phyloP scores from a whole-genome alignment of 2,329 filamentous ascomycete species.

The Neurospora crassa region DNA sequence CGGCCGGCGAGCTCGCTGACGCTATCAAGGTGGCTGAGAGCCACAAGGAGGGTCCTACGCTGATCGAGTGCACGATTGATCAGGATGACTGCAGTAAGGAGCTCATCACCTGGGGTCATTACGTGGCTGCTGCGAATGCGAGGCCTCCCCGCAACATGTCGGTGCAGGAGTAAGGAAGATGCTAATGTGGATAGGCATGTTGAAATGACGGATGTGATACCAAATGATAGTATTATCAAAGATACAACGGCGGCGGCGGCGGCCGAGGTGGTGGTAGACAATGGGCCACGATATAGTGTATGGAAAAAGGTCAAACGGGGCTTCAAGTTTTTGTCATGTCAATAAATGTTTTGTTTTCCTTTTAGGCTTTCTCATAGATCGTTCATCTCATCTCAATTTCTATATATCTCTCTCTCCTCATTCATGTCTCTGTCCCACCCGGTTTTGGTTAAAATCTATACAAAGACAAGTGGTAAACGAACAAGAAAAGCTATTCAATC shows the following conservation, averaged over 20 bases:
- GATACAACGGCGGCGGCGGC: background rate
- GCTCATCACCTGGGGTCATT: conserved; percentile 21
- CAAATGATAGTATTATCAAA: background rate
- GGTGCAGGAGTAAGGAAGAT: background rate
- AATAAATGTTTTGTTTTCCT: background rate
- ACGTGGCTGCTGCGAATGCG: conserved; percentile 20
- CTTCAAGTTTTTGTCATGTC: background rate
- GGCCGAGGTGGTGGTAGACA: background rate
- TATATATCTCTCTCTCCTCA: background rate
- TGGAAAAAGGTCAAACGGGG: background rate
- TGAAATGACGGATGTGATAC: background rate
- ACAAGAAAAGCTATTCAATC: background rate
- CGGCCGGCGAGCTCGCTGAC: conserved; percentile 17
- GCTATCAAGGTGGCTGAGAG: conserved; percentile 13
- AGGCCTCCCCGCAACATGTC: conserved; percentile 12
- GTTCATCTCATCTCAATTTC: background rate
- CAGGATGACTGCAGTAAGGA: conserved; percentile 21
- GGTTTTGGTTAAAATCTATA: background rate
- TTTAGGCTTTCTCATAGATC: background rate
- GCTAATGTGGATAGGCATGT: background rate
- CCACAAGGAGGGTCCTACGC: conserved; percentile 16
- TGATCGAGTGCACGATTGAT: conserved; percentile 20
- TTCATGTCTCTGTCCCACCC: background rate
- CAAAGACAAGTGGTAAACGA: background rate
- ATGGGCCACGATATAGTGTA: background rate